Evolutionary conservation across 208 protist genomes (phyloP).

Genomic region (Acanthamoeba triangularis): DNA sequence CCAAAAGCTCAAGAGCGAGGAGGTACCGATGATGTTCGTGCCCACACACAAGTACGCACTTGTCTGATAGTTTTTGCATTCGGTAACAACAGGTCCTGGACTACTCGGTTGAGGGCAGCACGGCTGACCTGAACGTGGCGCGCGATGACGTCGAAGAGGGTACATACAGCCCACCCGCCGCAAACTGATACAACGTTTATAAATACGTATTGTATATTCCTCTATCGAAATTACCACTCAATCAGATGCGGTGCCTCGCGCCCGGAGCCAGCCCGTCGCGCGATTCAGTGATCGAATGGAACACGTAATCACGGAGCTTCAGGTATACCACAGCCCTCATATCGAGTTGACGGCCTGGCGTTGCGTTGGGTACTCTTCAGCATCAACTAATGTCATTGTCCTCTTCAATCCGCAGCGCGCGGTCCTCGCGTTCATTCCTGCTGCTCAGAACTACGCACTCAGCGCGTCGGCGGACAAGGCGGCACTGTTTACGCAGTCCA

Average conservation of each 20-base stretch:
- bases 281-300: slow-evolving; percentile 31
- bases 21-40: no score
- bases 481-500: not conserved
- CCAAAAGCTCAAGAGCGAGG: slow-evolving; percentile 35
- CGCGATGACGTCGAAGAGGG: slow-evolving; percentile 7
- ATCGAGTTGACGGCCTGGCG: no score
- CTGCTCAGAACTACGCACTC: slow-evolving; percentile 13
- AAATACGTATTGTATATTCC: no score
- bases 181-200: no score
- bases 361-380: no score
- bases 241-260: not conserved
- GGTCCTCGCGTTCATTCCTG: not conserved
- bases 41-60: no score
- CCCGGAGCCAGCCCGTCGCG: not conserved
- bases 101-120: not conserved
- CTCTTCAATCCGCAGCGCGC: not conserved
- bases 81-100: slow-evolving; percentile 42
- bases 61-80: no score
- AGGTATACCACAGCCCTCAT: no score
- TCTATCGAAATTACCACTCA: no score
- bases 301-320: not conserved
- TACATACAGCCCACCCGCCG: no score
- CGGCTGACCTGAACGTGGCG: not conserved
- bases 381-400: no score
- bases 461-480: slow-evolving; percentile 23